Conservation (phyloP, 352 stramenopile species). For the Phytophthora palmivora region DNA sequence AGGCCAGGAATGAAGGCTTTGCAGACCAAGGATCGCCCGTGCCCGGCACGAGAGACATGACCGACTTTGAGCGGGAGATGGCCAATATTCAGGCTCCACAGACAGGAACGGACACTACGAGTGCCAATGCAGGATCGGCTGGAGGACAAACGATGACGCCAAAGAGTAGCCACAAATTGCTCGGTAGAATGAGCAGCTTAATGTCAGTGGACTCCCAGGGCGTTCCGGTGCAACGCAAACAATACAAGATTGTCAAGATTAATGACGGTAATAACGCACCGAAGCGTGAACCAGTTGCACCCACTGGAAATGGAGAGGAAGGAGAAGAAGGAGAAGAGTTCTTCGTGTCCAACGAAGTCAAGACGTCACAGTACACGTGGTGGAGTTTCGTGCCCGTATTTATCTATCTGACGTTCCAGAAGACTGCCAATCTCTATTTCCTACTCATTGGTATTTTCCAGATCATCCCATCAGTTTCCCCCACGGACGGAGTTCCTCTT, state of each 20-base stretch:
- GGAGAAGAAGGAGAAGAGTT: constrained; percentile 40
- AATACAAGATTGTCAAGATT: constrained; percentile 80
- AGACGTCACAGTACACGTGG: constrained; percentile 90
- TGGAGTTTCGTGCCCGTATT: constrained; percentile 91
- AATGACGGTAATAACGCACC: constrained; percentile 58
- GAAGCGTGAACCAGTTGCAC: constrained; percentile 16
- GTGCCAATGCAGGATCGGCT: constrained; percentile 13
- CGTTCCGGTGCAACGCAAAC: constrained; percentile 32
- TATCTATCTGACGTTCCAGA: constrained; percentile 88
- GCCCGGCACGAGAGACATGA: constrained; percentile 28
- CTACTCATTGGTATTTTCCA: constrained; percentile 90
- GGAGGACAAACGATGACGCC: constrained; percentile 33
- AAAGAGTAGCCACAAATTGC: constrained; percentile 38
- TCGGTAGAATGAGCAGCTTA: constrained; percentile 60
- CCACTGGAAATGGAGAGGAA: constrained; percentile 14
- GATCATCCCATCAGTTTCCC: constrained; percentile 84
- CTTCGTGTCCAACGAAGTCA: constrained; percentile 84
- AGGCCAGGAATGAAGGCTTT: constrained; percentile 40
- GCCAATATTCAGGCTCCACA: constrained; percentile 19
- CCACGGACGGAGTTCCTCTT: constrained; percentile 79
- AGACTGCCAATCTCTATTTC: constrained; percentile 91
- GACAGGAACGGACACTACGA: constrained; percentile 21
- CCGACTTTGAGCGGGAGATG: constrained; percentile 70
- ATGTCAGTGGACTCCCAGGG: constrained; percentile 66
- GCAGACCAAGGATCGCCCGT: constrained; percentile 35